Evolutionary conservation across 106 monocot genomes (phyloP), one percentile per base, ranked within the genome.

Genomic region (Dactylorhiza incarnata): DNA sequence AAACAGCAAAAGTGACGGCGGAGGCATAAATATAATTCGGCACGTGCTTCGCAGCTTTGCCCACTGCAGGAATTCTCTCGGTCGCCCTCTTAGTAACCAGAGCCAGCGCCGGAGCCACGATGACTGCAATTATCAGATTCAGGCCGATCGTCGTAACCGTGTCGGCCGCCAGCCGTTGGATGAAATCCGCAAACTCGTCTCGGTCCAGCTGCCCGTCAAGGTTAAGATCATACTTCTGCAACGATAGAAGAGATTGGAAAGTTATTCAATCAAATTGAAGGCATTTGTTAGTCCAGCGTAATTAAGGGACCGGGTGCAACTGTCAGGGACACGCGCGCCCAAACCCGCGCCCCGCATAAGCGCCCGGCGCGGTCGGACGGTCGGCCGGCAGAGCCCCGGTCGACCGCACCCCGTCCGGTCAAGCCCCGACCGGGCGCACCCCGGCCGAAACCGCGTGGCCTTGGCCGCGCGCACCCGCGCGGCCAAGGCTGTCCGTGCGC

Each of bases 1-100:
- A n/a, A n/a, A 86, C 89, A 9, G 77, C 91, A 14, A 96, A 78
- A 71, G 93, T 74, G 6, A 87, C 86, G 44, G 84, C 37, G 45
- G 96, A 91, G 78, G 96, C 93, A 68, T 89, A 96, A 47, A 93
- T 73, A 9, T 90, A 90, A 73, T 81, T 89, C 4, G 96, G 93
- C 46, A 93, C 10, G 59, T 75, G 85, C 79, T 91, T 87, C 73
- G 89, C 91, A 8, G 86, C 84, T 46, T 82, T 90, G 43, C 96
- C 96, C 6, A 96, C 89, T 26, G 78, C 77, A 65, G 96, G 96
- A 0, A 96, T 84, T 3, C 88, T 85, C 78, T 93, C 96, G 2
- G 96, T 96, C 10, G 91, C 87, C 46, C 80, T 85, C 81, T 96
- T 96, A 9, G 93, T 84, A 48, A 86, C 9, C 76, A 96, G 43